Conservation (phyloP, 1,284 basidiomycete species). For the Pholiota adiposa region DNA sequence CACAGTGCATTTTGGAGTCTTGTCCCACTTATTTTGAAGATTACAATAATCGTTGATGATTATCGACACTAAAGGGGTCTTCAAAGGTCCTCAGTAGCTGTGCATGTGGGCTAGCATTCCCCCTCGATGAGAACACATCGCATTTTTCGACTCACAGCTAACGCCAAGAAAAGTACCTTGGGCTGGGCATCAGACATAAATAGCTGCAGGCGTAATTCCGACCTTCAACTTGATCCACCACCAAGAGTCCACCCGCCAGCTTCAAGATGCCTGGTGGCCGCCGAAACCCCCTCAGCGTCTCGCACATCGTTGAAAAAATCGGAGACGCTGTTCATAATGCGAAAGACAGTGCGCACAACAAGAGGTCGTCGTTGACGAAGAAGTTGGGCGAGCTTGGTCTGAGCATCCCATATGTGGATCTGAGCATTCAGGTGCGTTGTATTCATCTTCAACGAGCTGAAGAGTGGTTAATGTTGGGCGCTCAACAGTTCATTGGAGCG, state of each 20-base stretch:
- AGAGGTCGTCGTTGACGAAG: constrained; percentile 35
- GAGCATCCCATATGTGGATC: constrained; percentile 48
- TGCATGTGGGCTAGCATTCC: not conserved
- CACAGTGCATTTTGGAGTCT: too few species aligned
- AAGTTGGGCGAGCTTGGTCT: constrained; percentile 32
- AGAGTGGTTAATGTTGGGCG: not conserved
- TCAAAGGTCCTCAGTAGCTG: not conserved
- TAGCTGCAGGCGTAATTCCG: not conserved
- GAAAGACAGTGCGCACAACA: constrained; percentile 22
- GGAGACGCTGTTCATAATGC: constrained; percentile 39
- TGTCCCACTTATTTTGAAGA: too few species aligned
- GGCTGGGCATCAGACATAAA: not conserved
- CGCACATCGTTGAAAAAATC: constrained; percentile 32
- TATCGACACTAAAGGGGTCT: not conserved
- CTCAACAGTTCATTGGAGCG: constrained; percentile 69
- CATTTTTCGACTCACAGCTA: not conserved
- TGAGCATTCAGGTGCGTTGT: constrained; percentile 48
- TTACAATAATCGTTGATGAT: too few species aligned
- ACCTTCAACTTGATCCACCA: not conserved
- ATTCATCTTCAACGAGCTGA: not conserved
- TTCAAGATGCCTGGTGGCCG: constrained; percentile 29
- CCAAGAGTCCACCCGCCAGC: not conserved
- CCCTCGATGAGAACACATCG: too few species aligned
- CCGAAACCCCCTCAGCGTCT: constrained; percentile 41
- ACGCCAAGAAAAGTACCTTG: not conserved